Conservation (phyloP, 768 basidiomycete species). For the Hirschioporus abietinus region DNA sequence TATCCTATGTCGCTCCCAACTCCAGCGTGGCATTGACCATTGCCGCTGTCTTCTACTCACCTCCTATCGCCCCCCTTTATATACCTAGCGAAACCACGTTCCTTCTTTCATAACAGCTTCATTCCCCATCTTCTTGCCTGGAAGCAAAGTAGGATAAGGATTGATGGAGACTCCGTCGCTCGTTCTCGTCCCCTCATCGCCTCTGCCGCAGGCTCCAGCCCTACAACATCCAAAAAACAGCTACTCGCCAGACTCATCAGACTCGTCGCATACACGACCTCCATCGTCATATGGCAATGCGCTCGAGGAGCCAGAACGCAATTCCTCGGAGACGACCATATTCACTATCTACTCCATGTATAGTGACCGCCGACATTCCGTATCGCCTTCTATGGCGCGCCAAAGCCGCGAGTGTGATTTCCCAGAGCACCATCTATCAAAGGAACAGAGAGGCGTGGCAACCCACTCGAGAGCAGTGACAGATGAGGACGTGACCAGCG, state of each 20-base stretch:
- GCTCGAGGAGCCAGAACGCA: conserved; percentile 40
- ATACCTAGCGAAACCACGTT: conserved; percentile 1
- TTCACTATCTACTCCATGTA: conserved; percentile 89
- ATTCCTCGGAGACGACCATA: conserved; percentile 69
- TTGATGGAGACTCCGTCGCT: conserved; percentile 39
- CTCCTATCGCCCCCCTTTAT: background rate
- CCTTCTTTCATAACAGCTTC: background rate
- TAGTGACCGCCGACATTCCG: conserved; percentile 39
- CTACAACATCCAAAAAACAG: conserved; percentile 19
- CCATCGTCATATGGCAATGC: conserved; percentile 28
- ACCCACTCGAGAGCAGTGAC: conserved; percentile 4
- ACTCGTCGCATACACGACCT: conserved; percentile 23
- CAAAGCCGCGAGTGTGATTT: conserved; percentile 7
- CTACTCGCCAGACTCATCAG: conserved; percentile 22
- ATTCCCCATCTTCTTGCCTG: background rate
- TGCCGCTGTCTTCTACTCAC: background rate
- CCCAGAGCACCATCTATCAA: conserved; percentile 26
- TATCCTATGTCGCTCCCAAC: background rate
- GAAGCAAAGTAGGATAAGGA: conserved; percentile 1
- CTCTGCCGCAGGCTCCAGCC: conserved; percentile 19
- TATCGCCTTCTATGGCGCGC: conserved; percentile 18
- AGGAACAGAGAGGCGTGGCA: conserved; percentile 11
- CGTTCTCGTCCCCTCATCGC: conserved; percentile 31
- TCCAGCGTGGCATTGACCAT: background rate
- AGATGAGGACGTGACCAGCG: conserved; percentile 1